Base-by-base conservation (phyloP, 352 stramenopile species). In the Pythium myriotylum region DNA sequence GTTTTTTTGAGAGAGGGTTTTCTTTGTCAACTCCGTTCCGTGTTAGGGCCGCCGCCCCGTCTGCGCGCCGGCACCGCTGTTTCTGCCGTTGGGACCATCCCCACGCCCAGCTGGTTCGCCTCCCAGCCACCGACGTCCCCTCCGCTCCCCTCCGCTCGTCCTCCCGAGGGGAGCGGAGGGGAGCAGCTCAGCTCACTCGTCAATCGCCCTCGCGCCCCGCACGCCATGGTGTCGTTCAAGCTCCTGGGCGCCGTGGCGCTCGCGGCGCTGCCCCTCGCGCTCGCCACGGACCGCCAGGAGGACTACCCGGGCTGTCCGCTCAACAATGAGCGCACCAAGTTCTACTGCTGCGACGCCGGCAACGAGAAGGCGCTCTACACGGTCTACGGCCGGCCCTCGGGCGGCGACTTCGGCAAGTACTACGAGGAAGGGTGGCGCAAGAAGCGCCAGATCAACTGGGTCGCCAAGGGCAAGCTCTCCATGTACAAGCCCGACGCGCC, bases 341-440 rank as follows among this genome's bases (percentile, higher is more conserved):
- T 82, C 64, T 87, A 60, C 54, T 89, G 79, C 74, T 89, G 79
- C 58, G 62, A 85, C 22, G 65, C 66, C 46, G 71, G 65, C 7
- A 32, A 67, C 26, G 35, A 63, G 23, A 59, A 69, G 20, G 59
- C 77, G 32, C 46, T 89, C 49, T 91, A 86, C 71, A 72, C 76
- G 42, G 69, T 77, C 59, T 91, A 81, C 72, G 76, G 87, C 48
- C 81, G 79, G 22, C 81, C 81, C 24, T 47, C 67, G 2, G 76
- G 79, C 22, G 64, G 49, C 4, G 67, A 68, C 45, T 89, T 67
- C 50, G 76, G 62, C 39, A 73, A 62, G 29, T 82, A 80, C 61
- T 89, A 88, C 70, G 70, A 86, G 42, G 76, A 91, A 61, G 82
- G 82, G 27, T 91, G 82, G 82, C 59, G 65, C 5, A 81, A 84